Evolutionary conservation across 2,329 filamentous ascomycete species (phyloP).

Genomic region (Microdochium nivale): DNA sequence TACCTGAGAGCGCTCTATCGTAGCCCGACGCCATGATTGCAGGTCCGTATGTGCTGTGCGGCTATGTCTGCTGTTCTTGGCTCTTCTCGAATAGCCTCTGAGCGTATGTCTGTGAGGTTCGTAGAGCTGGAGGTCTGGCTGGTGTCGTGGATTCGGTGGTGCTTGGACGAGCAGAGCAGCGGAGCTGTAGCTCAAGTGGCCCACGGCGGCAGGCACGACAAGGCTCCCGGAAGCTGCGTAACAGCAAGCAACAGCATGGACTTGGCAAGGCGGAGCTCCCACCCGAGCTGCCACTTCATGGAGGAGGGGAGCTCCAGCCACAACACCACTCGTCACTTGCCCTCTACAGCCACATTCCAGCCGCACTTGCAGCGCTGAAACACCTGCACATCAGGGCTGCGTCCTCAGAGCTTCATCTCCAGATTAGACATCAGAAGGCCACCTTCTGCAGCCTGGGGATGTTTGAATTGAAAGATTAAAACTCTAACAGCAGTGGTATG

Average conservation of each 20-base stretch:
- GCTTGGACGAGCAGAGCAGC: not conserved
- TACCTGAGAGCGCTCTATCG: constrained; percentile 98
- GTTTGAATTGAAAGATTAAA: too few relatives aligned
- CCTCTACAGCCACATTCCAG: not conserved
- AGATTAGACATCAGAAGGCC: too few relatives aligned
- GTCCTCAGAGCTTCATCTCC: too few relatives aligned
- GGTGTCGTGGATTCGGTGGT: not conserved
- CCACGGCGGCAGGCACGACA: not conserved
- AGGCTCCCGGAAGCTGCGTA: not conserved
- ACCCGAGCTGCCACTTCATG: not conserved
- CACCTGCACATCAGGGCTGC: too few relatives aligned
- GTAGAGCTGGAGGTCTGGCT: not conserved
- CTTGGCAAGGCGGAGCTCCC: not conserved
- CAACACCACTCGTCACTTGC: not conserved
- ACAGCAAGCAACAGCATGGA: not conserved
- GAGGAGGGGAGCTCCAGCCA: not conserved
- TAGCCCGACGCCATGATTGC: constrained; percentile 79
- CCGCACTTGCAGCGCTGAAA: too few relatives aligned
- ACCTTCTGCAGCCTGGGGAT: too few relatives aligned
- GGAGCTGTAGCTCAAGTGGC: not conserved
- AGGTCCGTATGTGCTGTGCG: constrained; percentile 1
- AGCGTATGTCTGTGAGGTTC: not conserved
- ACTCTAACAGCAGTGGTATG: too few relatives aligned
- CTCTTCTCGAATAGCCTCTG: not conserved
- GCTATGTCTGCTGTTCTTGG: not conserved